These are phyloP conservation scores for Leccinum truebloodii DNA, from an alignment of 768 basidiomycete species.

Conservation along the genomic window DNA sequence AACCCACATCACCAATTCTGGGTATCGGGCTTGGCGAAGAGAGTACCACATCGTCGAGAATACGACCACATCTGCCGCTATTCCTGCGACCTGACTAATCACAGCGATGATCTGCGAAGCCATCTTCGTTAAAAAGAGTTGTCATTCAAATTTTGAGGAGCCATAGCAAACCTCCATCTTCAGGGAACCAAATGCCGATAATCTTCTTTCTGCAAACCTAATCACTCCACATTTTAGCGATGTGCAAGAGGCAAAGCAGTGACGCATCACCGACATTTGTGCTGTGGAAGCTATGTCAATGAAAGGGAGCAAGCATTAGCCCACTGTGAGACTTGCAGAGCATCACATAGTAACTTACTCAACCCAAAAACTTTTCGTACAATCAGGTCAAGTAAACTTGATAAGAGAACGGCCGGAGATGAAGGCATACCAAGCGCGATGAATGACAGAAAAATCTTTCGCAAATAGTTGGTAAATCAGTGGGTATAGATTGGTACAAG, in stretches of 20 bases:
- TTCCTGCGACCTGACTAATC: constrained; percentile 12
- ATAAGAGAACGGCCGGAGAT: background rate
- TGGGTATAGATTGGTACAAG: background rate
- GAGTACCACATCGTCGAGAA: constrained; percentile 20
- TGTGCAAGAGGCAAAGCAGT: background rate
- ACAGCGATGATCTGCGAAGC: constrained; percentile 14
- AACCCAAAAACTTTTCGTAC: constrained; percentile 27
- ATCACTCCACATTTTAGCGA: constrained; percentile 10
- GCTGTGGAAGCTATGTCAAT: constrained; percentile 17
- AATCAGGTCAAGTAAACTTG: constrained; percentile 17
- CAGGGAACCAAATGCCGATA: constrained; percentile 21
- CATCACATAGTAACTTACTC: constrained; percentile 19
- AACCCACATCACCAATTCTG: constrained; percentile 21
- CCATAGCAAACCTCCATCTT: constrained; percentile 22
- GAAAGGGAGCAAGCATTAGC: background rate
- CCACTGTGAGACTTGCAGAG: background rate
- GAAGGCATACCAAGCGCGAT: constrained; percentile 23
- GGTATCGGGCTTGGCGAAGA: constrained; percentile 19
- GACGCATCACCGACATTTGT: constrained; percentile 27
- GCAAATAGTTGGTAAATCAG: constrained; percentile 1
- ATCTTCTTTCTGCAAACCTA: constrained; percentile 23
- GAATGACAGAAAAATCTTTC: constrained; percentile 21
- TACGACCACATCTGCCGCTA: constrained; percentile 15
- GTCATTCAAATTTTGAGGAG: background rate
- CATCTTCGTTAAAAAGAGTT: background rate